Conservation (phyloP, 495 filamentous ascomycete genomes). For the Parathielavia hyrcaniae region DNA sequence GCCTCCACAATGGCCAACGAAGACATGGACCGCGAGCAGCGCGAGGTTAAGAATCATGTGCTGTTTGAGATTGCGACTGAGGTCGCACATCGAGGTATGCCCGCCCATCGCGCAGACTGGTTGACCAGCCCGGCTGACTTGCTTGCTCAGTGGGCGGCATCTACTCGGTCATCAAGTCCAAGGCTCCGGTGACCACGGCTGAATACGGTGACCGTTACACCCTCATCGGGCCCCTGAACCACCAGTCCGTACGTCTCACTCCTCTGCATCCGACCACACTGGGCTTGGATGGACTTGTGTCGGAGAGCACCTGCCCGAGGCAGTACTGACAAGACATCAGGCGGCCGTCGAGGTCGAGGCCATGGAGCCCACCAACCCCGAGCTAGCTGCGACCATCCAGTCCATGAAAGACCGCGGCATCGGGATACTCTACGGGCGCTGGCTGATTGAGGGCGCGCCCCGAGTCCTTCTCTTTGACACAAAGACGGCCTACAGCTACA, state of each 20-base stretch:
- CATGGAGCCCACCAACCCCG: slow-evolving; percentile 73
- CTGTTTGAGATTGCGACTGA: slow-evolving; percentile 96
- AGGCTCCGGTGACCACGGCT: slow-evolving; percentile 92
- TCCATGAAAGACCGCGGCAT: slow-evolving; percentile 90
- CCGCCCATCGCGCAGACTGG: not conserved
- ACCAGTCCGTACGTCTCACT: slow-evolving; percentile 62
- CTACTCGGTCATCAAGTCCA: slow-evolving; percentile 98
- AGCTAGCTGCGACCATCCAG: slow-evolving; percentile 72
- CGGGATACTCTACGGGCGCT: slow-evolving; percentile 84
- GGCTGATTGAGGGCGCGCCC: slow-evolving; percentile 95
- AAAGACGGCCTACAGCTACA: slow-evolving; percentile 78
- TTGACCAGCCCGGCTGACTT: slow-evolving; percentile 13
- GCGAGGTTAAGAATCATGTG: slow-evolving; percentile 47
- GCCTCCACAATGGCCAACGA: slow-evolving; percentile 29
- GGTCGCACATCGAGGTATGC: slow-evolving; percentile 85
- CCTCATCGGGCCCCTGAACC: slow-evolving; percentile 89
- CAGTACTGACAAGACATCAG: slow-evolving; percentile 35
- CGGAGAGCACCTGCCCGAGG: not conserved
- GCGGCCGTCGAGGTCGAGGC: slow-evolving; percentile 95
- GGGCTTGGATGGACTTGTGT: not conserved
- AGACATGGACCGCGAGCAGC: slow-evolving; percentile 33
- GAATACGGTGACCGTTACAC: slow-evolving; percentile 98
- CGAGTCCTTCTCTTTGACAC: slow-evolving; percentile 92
- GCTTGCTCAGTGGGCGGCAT: slow-evolving; percentile 78
- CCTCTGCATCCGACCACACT: not conserved